Evolutionary conservation across 2,329 filamentous ascomycete genomes (phyloP), one percentile per base, ranked within the genome.

Genomic region (Emergomyces orientalis): DNA sequence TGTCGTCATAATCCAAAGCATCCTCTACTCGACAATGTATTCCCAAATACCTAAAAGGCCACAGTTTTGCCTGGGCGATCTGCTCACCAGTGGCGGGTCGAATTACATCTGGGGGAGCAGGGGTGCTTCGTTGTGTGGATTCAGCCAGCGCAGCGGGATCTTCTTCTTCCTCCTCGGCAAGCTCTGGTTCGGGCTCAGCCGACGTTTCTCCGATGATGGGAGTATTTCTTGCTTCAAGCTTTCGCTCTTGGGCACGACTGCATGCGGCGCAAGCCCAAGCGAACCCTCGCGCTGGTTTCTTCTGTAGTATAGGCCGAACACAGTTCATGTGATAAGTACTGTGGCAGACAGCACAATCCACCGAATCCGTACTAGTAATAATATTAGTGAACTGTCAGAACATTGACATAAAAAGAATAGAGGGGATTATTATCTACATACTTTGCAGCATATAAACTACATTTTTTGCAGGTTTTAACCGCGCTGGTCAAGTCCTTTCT

Each of bases 251-350:
- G n/a, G 91, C 92, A 70, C 93, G 88, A 75, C 91, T 97, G 76
- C 94, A 99, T 64, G 93, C 89, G 62, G 90, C 94, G 75, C 94
- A 99, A 37, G 94, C 93, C 94, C 94, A 99, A 4, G 91, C 94
- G 77, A 99, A 99, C 47, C 94, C 94, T 75, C 94, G 88, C 56
- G 93, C 96, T 25, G 94, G 94, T 76, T 99, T 99, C 76, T 97
- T 99, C 61, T 91, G 83, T 66, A 99, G 77, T 45, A 92, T 91
- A 49, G 94, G 94, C 65, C 89, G 88, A 63, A 99, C 94, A 75
- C 94, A 99, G 71, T 92, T 90, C 93, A 99, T 97, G 79, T 99
- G 94, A 77, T 97, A 99, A 17, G 93, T 97, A 74, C 91, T 88
- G 72, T 88, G 85, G 76, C 94, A 99, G 62, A 97, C 91, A 54